These are phyloP conservation scores for Cicer arietinum DNA, from an alignment of 306 rosid species.

Conservation along the genomic window DNA sequence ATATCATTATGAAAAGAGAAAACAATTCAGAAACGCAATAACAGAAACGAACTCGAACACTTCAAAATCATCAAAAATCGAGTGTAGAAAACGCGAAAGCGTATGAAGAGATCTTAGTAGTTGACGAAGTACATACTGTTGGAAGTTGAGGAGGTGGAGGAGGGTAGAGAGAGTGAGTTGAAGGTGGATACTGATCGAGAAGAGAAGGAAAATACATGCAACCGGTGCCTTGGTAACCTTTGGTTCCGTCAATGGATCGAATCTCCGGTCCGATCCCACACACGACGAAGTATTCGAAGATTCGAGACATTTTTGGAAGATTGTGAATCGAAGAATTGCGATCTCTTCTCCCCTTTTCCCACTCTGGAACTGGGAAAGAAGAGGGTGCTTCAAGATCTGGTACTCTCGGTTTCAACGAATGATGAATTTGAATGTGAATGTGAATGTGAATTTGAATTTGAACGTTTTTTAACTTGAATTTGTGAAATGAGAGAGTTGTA, in stretches of 20 bases:
- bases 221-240: constrained; percentile 82
- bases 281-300: constrained; percentile 94
- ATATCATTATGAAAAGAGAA: constrained; percentile 33
- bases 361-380: constrained; percentile 50
- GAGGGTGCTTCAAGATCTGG: constrained; percentile 49
- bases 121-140: constrained; percentile 59
- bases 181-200: constrained; percentile 84
- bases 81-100: constrained; percentile 26
- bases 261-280: constrained; percentile 98
- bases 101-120: background rate
- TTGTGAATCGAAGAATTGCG: constrained; percentile 31
- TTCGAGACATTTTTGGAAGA: constrained; percentile 69
- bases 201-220: constrained; percentile 74
- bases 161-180: constrained; percentile 78
- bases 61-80: background rate
- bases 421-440: constrained; percentile 35
- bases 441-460: constrained; percentile 40
- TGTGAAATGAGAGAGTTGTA: constrained; percentile 15
- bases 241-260: constrained; percentile 80
- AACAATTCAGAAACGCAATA: constrained; percentile 30
- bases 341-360: constrained; percentile 55
- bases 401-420: constrained; percentile 25
- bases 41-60: background rate
- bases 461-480: constrained; percentile 24
- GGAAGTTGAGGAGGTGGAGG: constrained; percentile 99